These are phyloP conservation scores for Crucibulum laeve DNA, from an alignment of 768 basidiomycete species.

Conservation along the genomic window DNA sequence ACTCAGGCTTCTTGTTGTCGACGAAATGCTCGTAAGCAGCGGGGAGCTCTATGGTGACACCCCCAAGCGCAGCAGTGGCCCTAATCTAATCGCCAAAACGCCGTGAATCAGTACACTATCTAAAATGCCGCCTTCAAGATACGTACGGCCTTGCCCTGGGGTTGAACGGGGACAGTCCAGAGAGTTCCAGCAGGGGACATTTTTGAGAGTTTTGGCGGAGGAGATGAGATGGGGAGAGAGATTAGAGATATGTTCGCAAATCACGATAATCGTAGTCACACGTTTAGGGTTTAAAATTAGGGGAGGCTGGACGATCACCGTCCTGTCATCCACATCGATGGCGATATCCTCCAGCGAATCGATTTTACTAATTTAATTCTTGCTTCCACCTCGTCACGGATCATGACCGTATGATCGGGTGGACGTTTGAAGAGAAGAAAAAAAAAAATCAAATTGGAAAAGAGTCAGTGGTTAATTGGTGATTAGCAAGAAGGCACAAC, in stretches of 20 bases:
- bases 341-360: too few species aligned
- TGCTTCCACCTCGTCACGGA: too few species aligned
- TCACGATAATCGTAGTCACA: not conserved
- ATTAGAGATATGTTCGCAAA: not conserved
- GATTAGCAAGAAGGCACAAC: too few species aligned
- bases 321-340: not conserved
- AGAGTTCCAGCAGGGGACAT: constrained; percentile 64
- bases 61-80: constrained; percentile 57
- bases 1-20: constrained; percentile 69
- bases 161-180: constrained; percentile 42
- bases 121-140: not conserved
- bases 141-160: constrained; percentile 15
- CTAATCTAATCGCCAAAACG: constrained; percentile 30
- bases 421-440: too few species aligned
- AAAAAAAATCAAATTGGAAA: too few species aligned
- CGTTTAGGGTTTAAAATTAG: not conserved
- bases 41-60: constrained; percentile 51
- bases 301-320: not conserved
- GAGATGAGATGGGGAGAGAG: constrained; percentile 12
- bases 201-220: constrained; percentile 22
- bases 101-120: not conserved
- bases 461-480: too few species aligned
- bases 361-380: too few species aligned
- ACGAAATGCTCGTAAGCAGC: constrained; percentile 53
- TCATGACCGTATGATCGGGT: too few species aligned